These are phyloP conservation scores for Penicillium canescens DNA, from an alignment of 495 filamentous ascomycete genomes.

Conservation along the genomic window DNA sequence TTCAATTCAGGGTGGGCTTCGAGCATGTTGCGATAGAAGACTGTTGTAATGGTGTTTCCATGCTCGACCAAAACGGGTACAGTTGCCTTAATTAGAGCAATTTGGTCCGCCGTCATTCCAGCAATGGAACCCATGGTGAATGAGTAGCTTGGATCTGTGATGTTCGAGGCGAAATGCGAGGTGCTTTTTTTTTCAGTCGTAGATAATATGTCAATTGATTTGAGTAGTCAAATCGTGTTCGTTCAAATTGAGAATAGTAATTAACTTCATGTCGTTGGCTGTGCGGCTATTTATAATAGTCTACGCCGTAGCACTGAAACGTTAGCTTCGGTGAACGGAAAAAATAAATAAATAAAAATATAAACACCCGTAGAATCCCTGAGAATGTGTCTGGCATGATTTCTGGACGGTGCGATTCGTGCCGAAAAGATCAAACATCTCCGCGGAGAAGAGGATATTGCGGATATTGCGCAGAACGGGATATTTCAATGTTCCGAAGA, in stretches of 20 bases:
- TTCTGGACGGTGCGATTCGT: slow-evolving; percentile 2
- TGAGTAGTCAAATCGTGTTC: too few relatives aligned
- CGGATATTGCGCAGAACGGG: background rate
- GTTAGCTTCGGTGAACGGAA: background rate
- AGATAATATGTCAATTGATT: too few relatives aligned
- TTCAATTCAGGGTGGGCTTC: slow-evolving; percentile 59
- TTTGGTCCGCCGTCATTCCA: slow-evolving; percentile 30
- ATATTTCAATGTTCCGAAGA: too few relatives aligned
- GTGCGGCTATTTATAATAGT: background rate
- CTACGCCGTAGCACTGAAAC: background rate
- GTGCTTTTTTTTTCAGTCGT: too few relatives aligned
- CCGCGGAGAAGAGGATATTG: background rate
- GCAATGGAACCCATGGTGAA: slow-evolving; percentile 18
- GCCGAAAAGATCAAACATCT: slow-evolving; percentile 5
- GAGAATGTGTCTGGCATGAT: slow-evolving; percentile 3
- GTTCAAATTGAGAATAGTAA: background rate
- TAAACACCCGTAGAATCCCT: slow-evolving; percentile 6
- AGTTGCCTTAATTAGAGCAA: slow-evolving; percentile 44
- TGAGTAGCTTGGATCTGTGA: background rate
- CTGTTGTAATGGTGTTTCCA: slow-evolving; percentile 62
- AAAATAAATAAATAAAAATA: background rate
- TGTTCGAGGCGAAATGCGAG: background rate
- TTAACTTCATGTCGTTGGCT: background rate
- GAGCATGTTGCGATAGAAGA: slow-evolving; percentile 72
- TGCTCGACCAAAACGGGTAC: slow-evolving; percentile 60